Percentiles rank a stretch among this genome's conserved stretches.
phyloP scores from a whole-genome alignment of 2,329 filamentous ascomycete genomes.

The Stemphylium beticola region DNA sequence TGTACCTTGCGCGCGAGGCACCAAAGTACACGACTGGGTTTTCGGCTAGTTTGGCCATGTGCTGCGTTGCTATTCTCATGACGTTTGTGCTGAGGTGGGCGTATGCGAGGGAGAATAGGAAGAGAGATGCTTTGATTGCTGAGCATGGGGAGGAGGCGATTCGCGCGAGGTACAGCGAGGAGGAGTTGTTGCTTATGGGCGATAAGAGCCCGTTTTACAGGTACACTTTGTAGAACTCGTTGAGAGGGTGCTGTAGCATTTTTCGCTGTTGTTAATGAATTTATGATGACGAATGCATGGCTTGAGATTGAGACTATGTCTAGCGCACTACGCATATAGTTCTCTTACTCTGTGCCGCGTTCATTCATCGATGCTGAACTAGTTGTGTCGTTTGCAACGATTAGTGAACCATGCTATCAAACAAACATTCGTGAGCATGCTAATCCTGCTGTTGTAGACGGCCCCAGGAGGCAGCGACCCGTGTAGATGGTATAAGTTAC shows the following conservation, averaged over 20 bases:
- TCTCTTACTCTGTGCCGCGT: no score
- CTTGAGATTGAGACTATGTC: no score
- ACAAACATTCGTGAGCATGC: no score
- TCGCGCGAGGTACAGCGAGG: conserved; percentile 47
- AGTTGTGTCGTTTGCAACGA: no score
- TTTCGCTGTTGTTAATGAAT: neutral
- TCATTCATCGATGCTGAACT: no score
- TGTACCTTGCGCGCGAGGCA: conserved; percentile 57
- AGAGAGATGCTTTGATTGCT: conserved; percentile 31
- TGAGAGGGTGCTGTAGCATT: neutral
- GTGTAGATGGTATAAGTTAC: no score
- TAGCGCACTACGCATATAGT: no score
- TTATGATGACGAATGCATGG: neutral
- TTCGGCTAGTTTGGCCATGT: conserved; percentile 54
- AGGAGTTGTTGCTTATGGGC: conserved; percentile 50
- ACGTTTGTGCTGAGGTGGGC: conserved; percentile 52
- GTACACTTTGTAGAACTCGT: conserved; percentile 36
- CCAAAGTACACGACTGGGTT: conserved; percentile 60
- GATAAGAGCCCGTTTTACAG: conserved; percentile 53
- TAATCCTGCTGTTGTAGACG: no score
- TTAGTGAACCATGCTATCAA: no score
- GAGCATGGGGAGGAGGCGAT: conserved; percentile 44
- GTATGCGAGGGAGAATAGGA: conserved; percentile 47
- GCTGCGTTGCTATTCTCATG: conserved; percentile 54
- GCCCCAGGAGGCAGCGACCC: no score